Evolutionary conservation across 495 filamentous ascomycete species (phyloP).

Genomic region (Sphaerosporella brunnea): DNA sequence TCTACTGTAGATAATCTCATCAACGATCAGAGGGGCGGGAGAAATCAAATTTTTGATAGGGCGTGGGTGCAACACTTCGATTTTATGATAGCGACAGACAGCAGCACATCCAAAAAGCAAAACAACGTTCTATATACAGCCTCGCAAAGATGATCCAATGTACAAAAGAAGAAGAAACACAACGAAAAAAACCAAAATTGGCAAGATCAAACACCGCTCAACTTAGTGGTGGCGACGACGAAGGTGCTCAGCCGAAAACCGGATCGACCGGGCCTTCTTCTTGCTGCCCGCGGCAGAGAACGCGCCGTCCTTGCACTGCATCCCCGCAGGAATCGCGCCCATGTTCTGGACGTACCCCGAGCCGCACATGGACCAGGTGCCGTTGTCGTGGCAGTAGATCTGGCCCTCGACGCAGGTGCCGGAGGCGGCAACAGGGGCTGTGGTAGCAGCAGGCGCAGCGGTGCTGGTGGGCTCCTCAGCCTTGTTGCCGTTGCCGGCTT

Average conservation of each 20-base stretch:
- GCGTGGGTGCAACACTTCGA: no score
- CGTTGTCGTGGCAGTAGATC: constrained; percentile 11
- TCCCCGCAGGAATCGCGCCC: constrained; percentile 12
- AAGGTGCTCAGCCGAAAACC: constrained; percentile 17
- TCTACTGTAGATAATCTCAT: no score
- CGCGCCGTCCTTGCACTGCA: constrained; percentile 9
- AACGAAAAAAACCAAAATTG: no score
- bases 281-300: no score
- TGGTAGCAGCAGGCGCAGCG: constrained; percentile 6
- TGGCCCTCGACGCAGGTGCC: constrained; percentile 14
- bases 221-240: constrained; percentile 13
- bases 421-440: neutral
- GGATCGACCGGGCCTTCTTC: constrained; percentile 5
- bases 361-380: constrained; percentile 14
- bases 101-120: no score
- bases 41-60: no score
- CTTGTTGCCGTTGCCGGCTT: constrained; percentile 12
- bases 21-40: no score
- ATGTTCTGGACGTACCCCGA: constrained; percentile 10
- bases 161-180: no score
- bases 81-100: no score
- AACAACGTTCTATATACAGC: no score
- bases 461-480: constrained; percentile 12
- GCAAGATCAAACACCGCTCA: no score
- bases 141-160: no score